Evolutionary conservation across 1,284 basidiomycete genomes (phyloP), one percentile per base, ranked within the genome.

Genomic region (Volvariella volvacea): DNA sequence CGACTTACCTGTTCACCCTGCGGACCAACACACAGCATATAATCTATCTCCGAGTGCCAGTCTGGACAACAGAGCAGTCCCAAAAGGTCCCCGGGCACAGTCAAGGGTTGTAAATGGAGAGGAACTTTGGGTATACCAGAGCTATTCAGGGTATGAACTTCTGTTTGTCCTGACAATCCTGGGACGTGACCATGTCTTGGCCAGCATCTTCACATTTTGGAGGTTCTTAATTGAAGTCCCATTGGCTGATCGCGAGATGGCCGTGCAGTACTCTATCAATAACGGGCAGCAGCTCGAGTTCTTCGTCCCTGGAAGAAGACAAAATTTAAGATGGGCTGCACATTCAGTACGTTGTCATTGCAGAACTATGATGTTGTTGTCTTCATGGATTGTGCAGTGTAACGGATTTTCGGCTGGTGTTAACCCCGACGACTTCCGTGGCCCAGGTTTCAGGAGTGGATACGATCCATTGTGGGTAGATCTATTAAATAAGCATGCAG

Each of bases 391-490:
- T 42, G 22, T 39, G 22, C 46, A 88, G 80, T 90, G 88, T 55
- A 91, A 90, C 51, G 88, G 88, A 0, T 90, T 91, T 58, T 86
- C 83, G 41, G 71, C 85, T 9, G 88, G 88, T 31, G 73, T 89
- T 16, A 88, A 89, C 54, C 77, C 79, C 44, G 86, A 88, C 52
- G 83, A 88, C 46, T 89, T 89, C 64, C 72, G 76, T 48, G 76
- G 87, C 38, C 78, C 84, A 19, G 80, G 86, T 0, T 90, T 80
- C 60, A 77, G 74, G 49, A 80, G 67, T 43, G 86, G 91, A 0
- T 92, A 88, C 57, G 91, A 93, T 61, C 91, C 89, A 8, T 80
- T 98, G 7, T 99, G 95, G 95, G 76, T 84, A 52, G 94, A 99
- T 63, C 64, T 98, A 33, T 74, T 99, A 22, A 67, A 75, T 34